Evolutionary conservation across 1,284 basidiomycete species (phyloP), one percentile per base, ranked within the genome.

Genomic region (Anthracocystis panici-leucophaei): DNA sequence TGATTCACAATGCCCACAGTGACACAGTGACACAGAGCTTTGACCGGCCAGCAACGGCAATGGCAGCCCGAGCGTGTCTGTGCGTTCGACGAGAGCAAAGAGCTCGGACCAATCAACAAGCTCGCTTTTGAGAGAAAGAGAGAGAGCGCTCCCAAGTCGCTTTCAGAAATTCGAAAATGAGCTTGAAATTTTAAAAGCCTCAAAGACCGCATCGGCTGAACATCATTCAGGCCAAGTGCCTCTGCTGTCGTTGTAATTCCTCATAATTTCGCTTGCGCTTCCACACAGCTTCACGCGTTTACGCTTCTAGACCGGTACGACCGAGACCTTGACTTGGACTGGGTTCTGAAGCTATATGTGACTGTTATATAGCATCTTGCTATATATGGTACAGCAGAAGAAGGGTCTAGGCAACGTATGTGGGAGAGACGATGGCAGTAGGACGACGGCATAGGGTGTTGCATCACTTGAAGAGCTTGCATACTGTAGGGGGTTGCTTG

Each of bases 91-190:
- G 7, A 16, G 6, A 31, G 27, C 31, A 38, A 58, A 23, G 35
- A 61, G 58, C 68, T 55, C 58, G 62, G 68, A 42, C 68, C 68
- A 71, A 71, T 71, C 68, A 71, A 65, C 63, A 58, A 35, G 55
- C 63, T 44, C 63, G 55, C 52, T 71, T 71, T 71, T 42, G 57
- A 45, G 57, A 59, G 61, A 58, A 38, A 14, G 21, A 25, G 16
- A 33, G 40, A 20, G 49, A 29, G 7, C 8, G 20, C 31, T 23
- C 7, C 14, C 18, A 29, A 44, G 31, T 42, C 31, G 20, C 44
- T 23, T 42, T 45, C 23, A 38, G 23, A 49, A 40, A 52, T 27
- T 10, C 14, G n/a, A 40, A 23, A 21, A 21, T 35, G 18, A n/a
- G 8, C 27, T n/a, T 20, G 21, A 23, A 55, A 21, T 45, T 14